phyloP scores from a whole-genome alignment of 139 green algal genomes.

The Tetradesmus lagerheimii region DNA sequence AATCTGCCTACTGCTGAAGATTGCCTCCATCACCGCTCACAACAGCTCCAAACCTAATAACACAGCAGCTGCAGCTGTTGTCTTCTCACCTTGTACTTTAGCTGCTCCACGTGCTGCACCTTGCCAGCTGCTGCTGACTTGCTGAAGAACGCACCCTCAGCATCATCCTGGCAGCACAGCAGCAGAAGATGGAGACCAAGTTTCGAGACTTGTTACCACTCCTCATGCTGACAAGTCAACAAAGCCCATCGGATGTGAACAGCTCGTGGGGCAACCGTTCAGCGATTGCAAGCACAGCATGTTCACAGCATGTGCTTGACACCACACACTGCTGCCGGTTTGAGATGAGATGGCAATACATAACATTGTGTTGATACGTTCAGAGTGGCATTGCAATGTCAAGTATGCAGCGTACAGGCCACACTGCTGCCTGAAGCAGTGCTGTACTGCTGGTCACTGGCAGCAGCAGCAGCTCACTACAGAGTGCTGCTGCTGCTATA shows the following conservation, averaged over 20 bases:
- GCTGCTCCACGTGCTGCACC: slow-evolving; percentile 80
- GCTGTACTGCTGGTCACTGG: background rate
- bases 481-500: slow-evolving; percentile 24
- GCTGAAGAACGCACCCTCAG: slow-evolving; percentile 68
- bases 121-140: slow-evolving; percentile 55
- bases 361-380: too few species aligned
- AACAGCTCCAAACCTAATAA: background rate
- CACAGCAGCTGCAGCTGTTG: background rate
- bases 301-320: too few species aligned
- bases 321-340: too few species aligned
- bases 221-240: too few species aligned
- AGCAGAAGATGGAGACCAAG: background rate
- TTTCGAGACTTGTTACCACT: background rate
- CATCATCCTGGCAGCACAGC: slow-evolving; percentile 34
- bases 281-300: too few species aligned
- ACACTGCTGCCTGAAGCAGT: background rate
- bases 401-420: background rate
- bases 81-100: slow-evolving; percentile 84
- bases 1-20: background rate
- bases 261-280: too few species aligned
- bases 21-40: background rate
- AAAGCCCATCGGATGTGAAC: too few species aligned
- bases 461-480: background rate
- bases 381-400: background rate
- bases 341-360: too few species aligned